phyloP scores from a whole-genome alignment of 225 moss, liverwort and hornwort species.

The Pseudoscleropodium purum region DNA sequence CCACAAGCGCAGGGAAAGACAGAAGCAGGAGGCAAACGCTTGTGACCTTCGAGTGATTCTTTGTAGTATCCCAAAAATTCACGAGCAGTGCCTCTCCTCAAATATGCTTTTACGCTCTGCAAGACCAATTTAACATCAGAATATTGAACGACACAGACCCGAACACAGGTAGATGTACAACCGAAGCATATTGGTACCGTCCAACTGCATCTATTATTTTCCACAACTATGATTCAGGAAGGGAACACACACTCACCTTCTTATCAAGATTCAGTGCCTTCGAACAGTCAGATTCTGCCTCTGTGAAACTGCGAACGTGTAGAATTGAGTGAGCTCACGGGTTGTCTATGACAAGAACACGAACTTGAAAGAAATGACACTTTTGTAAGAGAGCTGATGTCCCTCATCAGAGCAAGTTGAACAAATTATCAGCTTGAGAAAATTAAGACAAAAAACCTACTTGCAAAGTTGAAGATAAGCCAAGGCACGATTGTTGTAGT shows the following conservation, averaged over 20 bases:
- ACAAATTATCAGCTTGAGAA: neutral
- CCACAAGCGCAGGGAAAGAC: conserved; percentile 52
- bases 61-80: conserved; percentile 90
- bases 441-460: conserved; percentile 9
- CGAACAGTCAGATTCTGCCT: conserved; percentile 91
- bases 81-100: conserved; percentile 90
- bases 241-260: conserved; percentile 45
- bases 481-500: conserved; percentile 86
- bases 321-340: neutral
- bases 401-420: neutral
- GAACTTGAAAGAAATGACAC: neutral
- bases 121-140: conserved; percentile 14
- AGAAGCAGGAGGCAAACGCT: conserved; percentile 53
- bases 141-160: neutral
- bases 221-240: neutral
- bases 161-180: neutral
- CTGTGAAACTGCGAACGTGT: conserved; percentile 51
- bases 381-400: neutral
- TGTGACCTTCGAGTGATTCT: conserved; percentile 83
- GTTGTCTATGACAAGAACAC: neutral
- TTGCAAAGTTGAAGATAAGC: conserved; percentile 85
- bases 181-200: neutral
- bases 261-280: conserved; percentile 80
- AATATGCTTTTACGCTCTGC: conserved; percentile 89
- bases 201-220: neutral